Evolutionary conservation across 1,284 basidiomycete species (phyloP), one percentile per base, ranked within the genome.

Genomic region (Anthracocystis panici-leucophaei): DNA sequence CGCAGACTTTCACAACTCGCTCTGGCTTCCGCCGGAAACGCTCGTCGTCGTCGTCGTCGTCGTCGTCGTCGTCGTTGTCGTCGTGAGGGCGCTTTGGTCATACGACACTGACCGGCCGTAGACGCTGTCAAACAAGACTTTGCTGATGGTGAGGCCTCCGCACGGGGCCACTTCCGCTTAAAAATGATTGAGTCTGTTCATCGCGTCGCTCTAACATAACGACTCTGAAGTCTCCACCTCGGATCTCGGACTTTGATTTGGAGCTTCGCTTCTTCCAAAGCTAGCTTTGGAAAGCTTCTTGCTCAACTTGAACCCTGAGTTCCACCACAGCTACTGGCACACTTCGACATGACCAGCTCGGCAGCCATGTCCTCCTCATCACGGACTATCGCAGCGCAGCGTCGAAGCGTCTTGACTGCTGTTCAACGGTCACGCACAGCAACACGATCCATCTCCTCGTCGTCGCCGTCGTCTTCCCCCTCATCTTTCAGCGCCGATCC

Each of bases 181-280:
- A 38, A 12, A 38, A 38, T 38, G n/a, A n/a, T 16, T 12, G 9
- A 2, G 9, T 6, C 16, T 41, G 38, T 41, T 41, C 14, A 14
- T 18, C 12, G 10, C 2, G 2, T 18, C 3, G 3, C 8, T 23
- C 49, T 35, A 51, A 51, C 49, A n/a, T n/a, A n/a, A n/a, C n/a
- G n/a, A n/a, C n/a, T n/a, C n/a, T n/a, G n/a, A n/a, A n/a, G n/a
- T n/a, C n/a, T 67, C 58, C 65, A 68, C 55, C 65, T 68, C 65
- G 65, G 58, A 20, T 42, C 45, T 68, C 65, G 65, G 65, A 52
- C 53, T 49, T 20, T 23, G 18, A 21, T 62, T 29, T 12, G 21
- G 18, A 50, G 41, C 65, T 55, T 51, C 16, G 23, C 12, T 18
- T 23, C 23, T 41, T 58, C 45, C 33, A 6, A 40, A 52, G 23